These are phyloP conservation scores for Suillus decipiens DNA, from an alignment of 768 basidiomycete genomes.

Conservation along the genomic window DNA sequence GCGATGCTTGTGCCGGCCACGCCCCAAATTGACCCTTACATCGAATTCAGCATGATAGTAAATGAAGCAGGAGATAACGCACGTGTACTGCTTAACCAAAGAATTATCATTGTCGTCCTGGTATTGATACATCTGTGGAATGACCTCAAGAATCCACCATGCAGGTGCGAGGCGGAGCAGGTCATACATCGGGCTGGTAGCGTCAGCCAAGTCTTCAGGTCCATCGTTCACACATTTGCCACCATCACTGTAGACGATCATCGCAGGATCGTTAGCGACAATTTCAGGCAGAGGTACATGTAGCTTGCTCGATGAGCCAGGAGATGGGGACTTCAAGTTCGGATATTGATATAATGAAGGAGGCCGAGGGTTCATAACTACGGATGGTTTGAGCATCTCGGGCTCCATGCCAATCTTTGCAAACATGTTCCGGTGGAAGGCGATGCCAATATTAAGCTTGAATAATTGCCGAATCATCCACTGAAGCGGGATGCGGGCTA, in stretches of 20 bases:
- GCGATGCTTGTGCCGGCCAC: constrained; percentile 43
- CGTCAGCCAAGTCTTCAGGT: constrained; percentile 63
- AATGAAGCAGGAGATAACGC: constrained; percentile 7
- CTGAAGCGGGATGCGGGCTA: constrained; percentile 71
- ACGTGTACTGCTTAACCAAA: constrained; percentile 23
- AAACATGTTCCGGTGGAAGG: constrained; percentile 52
- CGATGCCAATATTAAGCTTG: constrained; percentile 53
- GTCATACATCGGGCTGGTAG: constrained; percentile 53
- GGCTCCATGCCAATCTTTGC: constrained; percentile 48
- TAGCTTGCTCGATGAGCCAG: constrained; percentile 16
- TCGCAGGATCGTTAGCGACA: constrained; percentile 13
- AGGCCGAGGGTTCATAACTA: constrained; percentile 26
- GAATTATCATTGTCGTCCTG: constrained; percentile 26
- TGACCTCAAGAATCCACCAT: constrained; percentile 72
- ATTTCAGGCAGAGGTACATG: constrained; percentile 20
- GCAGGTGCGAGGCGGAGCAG: constrained; percentile 45
- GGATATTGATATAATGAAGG: constrained; percentile 35
- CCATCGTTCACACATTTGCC: constrained; percentile 47
- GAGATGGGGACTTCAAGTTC: constrained; percentile 16
- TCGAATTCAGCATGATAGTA: neutral
- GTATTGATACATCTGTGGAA: constrained; percentile 39
- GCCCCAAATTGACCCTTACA: constrained; percentile 39
- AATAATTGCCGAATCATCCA: constrained; percentile 80
- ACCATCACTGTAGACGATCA: constrained; percentile 22
- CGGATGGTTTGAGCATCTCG: constrained; percentile 41